A percentile compares a stretch with the other conserved stretches of the same genome.
These are phyloP conservation scores for Emericellopsis atlantica DNA, from an alignment of 2,329 filamentous ascomycete species.

Conservation along the genomic window DNA sequence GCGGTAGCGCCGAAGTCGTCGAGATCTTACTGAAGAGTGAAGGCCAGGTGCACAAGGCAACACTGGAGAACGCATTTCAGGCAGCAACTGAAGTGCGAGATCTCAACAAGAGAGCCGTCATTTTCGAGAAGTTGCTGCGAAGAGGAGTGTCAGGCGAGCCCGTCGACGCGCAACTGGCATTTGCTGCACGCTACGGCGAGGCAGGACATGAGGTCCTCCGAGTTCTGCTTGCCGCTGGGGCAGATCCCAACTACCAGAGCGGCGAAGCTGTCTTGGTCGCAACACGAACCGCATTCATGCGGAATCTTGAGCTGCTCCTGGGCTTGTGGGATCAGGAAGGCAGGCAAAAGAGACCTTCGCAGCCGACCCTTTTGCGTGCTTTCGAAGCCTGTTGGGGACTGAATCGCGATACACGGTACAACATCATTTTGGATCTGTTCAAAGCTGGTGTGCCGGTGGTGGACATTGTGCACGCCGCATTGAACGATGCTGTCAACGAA, in stretches of 20 bases:
- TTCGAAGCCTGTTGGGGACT: constrained; percentile 43
- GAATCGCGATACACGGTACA: constrained; percentile 31
- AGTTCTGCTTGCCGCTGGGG: constrained; percentile 38
- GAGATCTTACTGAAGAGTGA: constrained; percentile 33
- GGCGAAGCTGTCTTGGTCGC: constrained; percentile 44
- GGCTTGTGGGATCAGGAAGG: constrained; percentile 28
- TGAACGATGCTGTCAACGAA: constrained; percentile 40
- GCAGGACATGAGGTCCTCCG: constrained; percentile 33
- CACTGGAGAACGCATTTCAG: constrained; percentile 38
- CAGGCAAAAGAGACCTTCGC: constrained; percentile 31
- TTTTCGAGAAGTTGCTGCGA: constrained; percentile 38
- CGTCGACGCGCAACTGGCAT: constrained; percentile 39
- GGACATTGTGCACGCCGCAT: constrained; percentile 35
- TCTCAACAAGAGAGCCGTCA: constrained; percentile 30
- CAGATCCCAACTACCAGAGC: constrained; percentile 39
- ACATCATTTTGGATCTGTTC: constrained; percentile 36
- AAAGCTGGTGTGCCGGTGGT: constrained; percentile 33
- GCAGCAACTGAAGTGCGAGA: constrained; percentile 40
- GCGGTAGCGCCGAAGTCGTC: constrained; percentile 35
- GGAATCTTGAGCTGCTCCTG: constrained; percentile 36
- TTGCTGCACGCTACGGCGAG: constrained; percentile 36
- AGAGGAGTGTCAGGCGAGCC: constrained; percentile 36
- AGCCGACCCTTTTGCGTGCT: constrained; percentile 32
- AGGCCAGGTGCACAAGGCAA: constrained; percentile 21
- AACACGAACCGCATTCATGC: constrained; percentile 35